Conservation (phyloP, 495 filamentous ascomycete species). For the Xylaria intraflava region DNA sequence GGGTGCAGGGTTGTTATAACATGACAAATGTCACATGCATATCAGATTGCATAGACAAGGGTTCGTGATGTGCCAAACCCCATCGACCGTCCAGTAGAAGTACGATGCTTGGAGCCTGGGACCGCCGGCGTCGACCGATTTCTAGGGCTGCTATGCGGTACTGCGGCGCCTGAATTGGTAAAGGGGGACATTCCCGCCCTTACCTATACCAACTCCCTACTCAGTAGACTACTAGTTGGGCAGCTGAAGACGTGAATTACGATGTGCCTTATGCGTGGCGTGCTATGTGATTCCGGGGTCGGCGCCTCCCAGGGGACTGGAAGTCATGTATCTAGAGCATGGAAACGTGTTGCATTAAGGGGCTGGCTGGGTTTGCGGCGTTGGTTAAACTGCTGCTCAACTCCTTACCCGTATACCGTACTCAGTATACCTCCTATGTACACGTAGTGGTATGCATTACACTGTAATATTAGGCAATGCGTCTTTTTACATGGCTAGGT, state of each 20-base stretch:
- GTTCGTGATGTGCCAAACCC: conserved; percentile 1
- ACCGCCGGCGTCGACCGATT: neutral
- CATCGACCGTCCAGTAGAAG: conserved; percentile 1
- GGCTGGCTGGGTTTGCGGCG: neutral
- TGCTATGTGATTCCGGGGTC: conserved; percentile 3
- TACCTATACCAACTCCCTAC: neutral
- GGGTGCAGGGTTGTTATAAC: conserved; percentile 10
- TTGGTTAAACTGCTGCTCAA: neutral
- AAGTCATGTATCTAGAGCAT: conserved; percentile 5
- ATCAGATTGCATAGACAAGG: conserved; percentile 6
- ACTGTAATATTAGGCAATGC: neutral
- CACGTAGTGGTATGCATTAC: too few relatives aligned
- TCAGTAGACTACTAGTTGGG: conserved; percentile 7
- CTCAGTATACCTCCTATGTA: too few relatives aligned
- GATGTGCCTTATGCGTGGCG: conserved; percentile 3
- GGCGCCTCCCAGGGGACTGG: conserved; percentile 10
- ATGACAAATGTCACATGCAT: conserved; percentile 16
- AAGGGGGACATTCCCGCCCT: neutral
- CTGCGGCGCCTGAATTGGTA: conserved; percentile 5
- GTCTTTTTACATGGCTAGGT: neutral
- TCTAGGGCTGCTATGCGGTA: conserved; percentile 11
- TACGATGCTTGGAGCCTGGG: neutral
- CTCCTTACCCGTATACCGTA: too few relatives aligned
- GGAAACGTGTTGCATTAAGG: neutral
- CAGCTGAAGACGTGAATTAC: conserved; percentile 8